A percentile compares a stretch with the other conserved stretches of the same genome.
Conservation (phyloP, 345 rosid species). For the Moricandia arvensis region DNA sequence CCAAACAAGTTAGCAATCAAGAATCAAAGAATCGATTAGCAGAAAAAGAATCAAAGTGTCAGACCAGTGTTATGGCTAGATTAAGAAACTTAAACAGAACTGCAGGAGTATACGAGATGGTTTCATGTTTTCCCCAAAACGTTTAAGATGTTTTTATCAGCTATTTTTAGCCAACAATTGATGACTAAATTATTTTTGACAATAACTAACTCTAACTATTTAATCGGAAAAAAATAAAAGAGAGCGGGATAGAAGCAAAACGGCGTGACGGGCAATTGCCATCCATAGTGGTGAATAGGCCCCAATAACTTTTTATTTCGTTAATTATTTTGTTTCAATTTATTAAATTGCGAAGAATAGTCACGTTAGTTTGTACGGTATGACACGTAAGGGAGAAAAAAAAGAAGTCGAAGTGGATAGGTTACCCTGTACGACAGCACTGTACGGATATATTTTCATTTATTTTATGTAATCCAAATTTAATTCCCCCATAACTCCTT, state of each 20-base stretch:
- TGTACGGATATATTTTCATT: slow-evolving; percentile 23
- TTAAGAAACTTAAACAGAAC: not conserved
- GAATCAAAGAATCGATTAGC: not conserved
- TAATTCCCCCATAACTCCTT: slow-evolving; percentile 7
- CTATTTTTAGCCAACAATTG: not conserved
- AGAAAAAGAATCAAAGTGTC: not conserved
- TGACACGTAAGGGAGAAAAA: slow-evolving; percentile 32
- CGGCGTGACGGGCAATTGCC: slow-evolving; percentile 20
- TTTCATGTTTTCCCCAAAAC: not conserved
- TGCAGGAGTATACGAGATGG: not conserved
- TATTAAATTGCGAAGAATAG: slow-evolving; percentile 24
- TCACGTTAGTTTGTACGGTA: slow-evolving; percentile 38
- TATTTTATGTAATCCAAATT: not conserved
- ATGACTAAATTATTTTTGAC: not conserved
- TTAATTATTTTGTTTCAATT: not conserved
- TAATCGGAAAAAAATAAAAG: not conserved
- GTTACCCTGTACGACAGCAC: slow-evolving; percentile 27
- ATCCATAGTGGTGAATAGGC: slow-evolving; percentile 6
- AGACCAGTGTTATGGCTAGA: not conserved
- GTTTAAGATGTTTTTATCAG: not conserved
- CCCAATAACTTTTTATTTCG: slow-evolving; percentile 6
- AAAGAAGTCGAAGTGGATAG: slow-evolving; percentile 14
- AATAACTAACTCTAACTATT: not conserved
- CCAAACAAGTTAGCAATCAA: not conserved
- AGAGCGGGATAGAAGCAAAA: not conserved